Evolutionary conservation across 1,284 basidiomycete genomes (phyloP), one percentile per base, ranked within the genome.

Genomic region (Neotropicomus parvogracilis): DNA sequence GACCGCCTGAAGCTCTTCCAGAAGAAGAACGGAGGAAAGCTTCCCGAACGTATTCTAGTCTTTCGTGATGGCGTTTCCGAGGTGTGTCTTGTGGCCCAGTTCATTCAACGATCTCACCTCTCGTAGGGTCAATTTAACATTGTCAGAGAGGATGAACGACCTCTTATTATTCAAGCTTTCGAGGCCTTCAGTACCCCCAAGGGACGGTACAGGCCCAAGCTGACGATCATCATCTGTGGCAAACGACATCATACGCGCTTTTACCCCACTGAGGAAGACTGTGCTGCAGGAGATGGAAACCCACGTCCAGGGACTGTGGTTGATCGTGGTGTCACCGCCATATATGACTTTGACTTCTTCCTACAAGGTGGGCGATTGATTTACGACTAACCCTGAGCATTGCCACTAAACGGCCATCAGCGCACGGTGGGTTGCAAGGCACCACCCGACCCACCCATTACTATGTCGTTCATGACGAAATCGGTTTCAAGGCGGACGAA

Each of bases 201-300:
- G 46, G 56, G 51, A 19, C 66, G 62, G 2, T 91, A 88, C 65
- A 70, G 62, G 3, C 89, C 88, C 1, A 79, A 81, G 58, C 65
- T 92, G 8, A 85, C 81, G 9, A 85, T 90, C 54, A 79, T 91
- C 53, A 79, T 91, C 48, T 90, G 87, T 62, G 82, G 84, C 17
- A 91, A 91, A 68, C 79, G 89, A 2, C 90, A 91, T 56, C 86
- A 91, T 62, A 88, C 88, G 10, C 81, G 88, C 12, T 91, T 91
- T 71, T 91, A 80, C 60, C 88, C 88, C 7, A 84, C 81, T 1
- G 78, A 85, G 39, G 67, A 68, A 10, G 64, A 62, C 16, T 68
- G 75, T 38, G 85, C 81, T 2, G 86, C 83, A 44, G 55, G 64
- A 4, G 78, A 86, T 48, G 84, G 85, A 1, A 90, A 90, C 53